Evolutionary conservation across 345 rosid genomes (phyloP), one percentile per base, ranked within the genome.

Genomic region (Corymbia maculata): DNA sequence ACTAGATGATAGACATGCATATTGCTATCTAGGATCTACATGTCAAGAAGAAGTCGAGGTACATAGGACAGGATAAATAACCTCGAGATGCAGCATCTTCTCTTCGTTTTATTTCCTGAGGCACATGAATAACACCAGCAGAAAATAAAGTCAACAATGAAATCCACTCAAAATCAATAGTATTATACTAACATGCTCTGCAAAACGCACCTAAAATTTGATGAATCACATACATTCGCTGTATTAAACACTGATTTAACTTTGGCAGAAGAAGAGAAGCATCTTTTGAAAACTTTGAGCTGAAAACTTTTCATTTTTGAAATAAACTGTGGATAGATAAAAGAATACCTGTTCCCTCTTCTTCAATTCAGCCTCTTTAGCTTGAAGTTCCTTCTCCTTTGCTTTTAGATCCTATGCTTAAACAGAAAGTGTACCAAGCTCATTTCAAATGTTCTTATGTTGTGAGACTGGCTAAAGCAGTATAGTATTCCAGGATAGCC

Each of bases 321-420:
- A 75, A 75, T 36, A 75, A 75, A 10, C 28, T 19, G 82, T 36
- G 28, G 45, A 75, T 75, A 75, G 49, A 22, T 9, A 75, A 44
- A 28, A 75, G 49, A 75, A 75, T 75, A 96, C 99, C 98, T 98
- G 98, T 88, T 98, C 99, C 90, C 93, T 94, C 88, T 85, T 96
- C 88, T 93, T 97, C 91, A 98, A 64, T 89, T 97, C 98, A 47
- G 98, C 97, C 94, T 98, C 99, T 90, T 94, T 98, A 87, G 96
- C 98, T 85, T 94, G 97, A 88, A 98, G 99, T 89, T 96, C 98
- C 95, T 92, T 96, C 93, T 98, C 99, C 94, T 93, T 97, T 32
- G 95, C 92, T 91, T 94, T 95, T 24, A 97, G 88, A 91, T 97
- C 99, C 99, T 98, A 89, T 28, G 90, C 85, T 90, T 86, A 80